A percentile compares a stretch with the other conserved stretches of the same genome.
Conservation (phyloP, 352 stramenopile genomes). For the Phytophthora cactorum region DNA sequence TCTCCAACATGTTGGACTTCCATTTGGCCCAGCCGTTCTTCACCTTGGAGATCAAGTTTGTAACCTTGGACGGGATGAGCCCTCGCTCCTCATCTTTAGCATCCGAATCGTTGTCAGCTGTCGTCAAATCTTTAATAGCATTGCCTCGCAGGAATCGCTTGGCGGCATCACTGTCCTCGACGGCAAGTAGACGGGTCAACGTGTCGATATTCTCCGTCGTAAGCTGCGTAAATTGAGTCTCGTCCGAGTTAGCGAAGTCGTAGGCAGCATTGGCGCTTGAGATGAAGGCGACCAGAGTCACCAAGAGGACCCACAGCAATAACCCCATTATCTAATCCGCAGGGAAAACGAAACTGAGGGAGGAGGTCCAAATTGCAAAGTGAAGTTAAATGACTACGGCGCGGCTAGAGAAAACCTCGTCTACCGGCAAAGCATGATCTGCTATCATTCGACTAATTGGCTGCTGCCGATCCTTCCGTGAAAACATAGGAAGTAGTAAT, state of each 20-base stretch:
- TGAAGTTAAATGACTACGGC: conserved; percentile 6
- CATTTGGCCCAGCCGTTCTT: conserved; percentile 17
- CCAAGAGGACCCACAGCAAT: conserved; percentile 17
- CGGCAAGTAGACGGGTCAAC: conserved; percentile 13
- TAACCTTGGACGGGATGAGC: conserved; percentile 7
- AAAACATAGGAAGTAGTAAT: neutral
- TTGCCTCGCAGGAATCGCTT: conserved; percentile 20
- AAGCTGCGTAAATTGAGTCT: neutral
- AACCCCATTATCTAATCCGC: conserved; percentile 14
- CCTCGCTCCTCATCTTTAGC: conserved; percentile 19
- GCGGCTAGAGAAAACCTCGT: conserved; percentile 18
- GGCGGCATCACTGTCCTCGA: conserved; percentile 2
- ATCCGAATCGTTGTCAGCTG: conserved; percentile 1
- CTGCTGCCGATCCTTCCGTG: conserved; percentile 7
- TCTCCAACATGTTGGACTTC: conserved; percentile 7
- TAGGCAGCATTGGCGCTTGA: neutral
- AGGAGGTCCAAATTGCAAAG: conserved; percentile 2
- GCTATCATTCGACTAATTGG: conserved; percentile 3
- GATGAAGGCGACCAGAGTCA: conserved; percentile 10
- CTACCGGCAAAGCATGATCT: conserved; percentile 23
- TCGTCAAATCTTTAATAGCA: conserved; percentile 12
- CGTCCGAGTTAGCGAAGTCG: neutral
- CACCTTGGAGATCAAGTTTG: conserved; percentile 7
- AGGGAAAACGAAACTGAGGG: no score
- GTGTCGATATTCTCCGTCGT: conserved; percentile 8